These are phyloP conservation scores for Xylaria telfairii DNA, from an alignment of 495 filamentous ascomycete species.

Conservation along the genomic window DNA sequence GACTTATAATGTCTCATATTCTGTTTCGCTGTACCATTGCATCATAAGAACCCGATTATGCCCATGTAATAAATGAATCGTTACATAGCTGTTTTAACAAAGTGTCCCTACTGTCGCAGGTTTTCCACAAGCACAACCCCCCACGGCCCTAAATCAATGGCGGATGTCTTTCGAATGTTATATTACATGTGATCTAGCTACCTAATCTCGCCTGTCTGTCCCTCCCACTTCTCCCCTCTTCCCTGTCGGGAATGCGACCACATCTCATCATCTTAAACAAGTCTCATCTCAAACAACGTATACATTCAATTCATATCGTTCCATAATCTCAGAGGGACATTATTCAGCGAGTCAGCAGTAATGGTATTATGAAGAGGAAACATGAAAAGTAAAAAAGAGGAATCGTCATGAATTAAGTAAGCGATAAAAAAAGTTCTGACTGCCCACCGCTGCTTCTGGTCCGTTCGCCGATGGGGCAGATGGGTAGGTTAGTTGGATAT, in stretches of 20 bases:
- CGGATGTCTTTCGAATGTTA: neutral
- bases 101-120: too few relatives aligned
- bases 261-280: slow-evolving; percentile 5
- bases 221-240: neutral
- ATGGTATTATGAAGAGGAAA: neutral
- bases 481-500: neutral
- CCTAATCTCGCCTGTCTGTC: neutral
- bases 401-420: slow-evolving; percentile 19
- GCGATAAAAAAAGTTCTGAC: neutral
- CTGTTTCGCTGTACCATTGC: too few relatives aligned
- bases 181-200: neutral
- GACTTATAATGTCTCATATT: neutral
- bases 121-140: neutral
- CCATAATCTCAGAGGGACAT: slow-evolving; percentile 1
- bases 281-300: slow-evolving; percentile 4
- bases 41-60: too few relatives aligned
- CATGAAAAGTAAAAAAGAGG: neutral
- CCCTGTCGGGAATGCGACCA: neutral
- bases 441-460: neutral
- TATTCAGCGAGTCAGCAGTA: slow-evolving; percentile 2
- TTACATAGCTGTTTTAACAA: too few relatives aligned
- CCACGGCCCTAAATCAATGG: neutral
- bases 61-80: neutral
- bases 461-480: neutral
- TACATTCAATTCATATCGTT: slow-evolving; percentile 13